Evolutionary conservation across 2,329 filamentous ascomycete genomes (phyloP).

Genomic region (Fusarium duplospermum): DNA sequence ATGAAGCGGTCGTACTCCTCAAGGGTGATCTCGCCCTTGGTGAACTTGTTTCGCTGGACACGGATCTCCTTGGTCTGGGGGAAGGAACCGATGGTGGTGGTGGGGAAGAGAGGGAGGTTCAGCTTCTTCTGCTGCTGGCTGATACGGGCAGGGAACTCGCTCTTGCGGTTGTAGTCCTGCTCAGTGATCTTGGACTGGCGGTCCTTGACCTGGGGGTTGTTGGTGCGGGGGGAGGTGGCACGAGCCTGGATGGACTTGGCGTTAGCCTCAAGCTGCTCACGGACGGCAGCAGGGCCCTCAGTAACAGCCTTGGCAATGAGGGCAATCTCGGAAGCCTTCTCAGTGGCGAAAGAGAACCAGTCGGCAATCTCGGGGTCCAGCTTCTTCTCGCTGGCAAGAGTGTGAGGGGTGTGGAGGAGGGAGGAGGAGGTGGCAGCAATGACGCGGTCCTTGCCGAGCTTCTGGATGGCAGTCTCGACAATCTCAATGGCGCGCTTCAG

Average conservation of each 20-base stretch:
- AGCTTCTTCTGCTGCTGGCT: conserved; percentile 91
- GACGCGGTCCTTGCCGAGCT: conserved; percentile 97
- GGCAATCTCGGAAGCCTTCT: conserved; percentile 93
- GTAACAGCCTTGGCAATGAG: conserved; percentile 97
- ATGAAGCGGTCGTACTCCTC: conserved; percentile 99
- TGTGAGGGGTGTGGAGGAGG: conserved; percentile 98
- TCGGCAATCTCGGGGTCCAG: conserved; percentile 92
- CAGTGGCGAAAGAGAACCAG: conserved; percentile 98
- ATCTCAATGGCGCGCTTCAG: conserved; percentile 93
- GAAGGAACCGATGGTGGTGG: conserved; percentile 99
- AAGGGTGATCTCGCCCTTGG: conserved; percentile 95
- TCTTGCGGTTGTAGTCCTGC: conserved; percentile 92
- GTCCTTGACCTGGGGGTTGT: conserved; percentile 97
- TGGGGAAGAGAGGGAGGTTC: conserved; percentile 96
- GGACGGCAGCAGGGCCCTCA: conserved; percentile 87
- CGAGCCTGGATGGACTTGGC: conserved; percentile 93
- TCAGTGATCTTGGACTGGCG: conserved; percentile 88
- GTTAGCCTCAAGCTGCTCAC: conserved; percentile 93
- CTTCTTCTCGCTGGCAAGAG: conserved; percentile 98
- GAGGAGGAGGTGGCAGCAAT: conserved; percentile 97
- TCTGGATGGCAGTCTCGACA: conserved; percentile 89
- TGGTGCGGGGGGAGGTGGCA: conserved; percentile 92
- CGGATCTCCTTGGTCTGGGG: conserved; percentile 99
- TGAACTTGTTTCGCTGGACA: conserved; percentile 96
- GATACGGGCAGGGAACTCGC: conserved; percentile 86